phyloP scores from a whole-genome alignment of 1,284 basidiomycete genomes.

The Marasmius fiardii region DNA sequence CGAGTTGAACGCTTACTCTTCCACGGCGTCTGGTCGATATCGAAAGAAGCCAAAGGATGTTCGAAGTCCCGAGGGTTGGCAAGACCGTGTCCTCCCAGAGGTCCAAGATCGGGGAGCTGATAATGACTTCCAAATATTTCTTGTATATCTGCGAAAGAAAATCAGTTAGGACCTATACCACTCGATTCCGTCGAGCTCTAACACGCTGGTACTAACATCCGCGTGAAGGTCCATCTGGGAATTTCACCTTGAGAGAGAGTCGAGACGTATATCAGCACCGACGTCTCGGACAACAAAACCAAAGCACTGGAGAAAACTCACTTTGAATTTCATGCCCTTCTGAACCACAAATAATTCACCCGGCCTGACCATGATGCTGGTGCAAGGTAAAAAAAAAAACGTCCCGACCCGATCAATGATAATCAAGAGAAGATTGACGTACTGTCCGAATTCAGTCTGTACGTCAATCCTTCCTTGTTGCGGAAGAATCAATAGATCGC shows the following conservation, averaged over 20 bases:
- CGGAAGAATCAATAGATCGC: conserved; percentile 67
- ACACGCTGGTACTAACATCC: conserved; percentile 43
- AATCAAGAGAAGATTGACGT: conserved; percentile 19
- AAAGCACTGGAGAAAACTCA: conserved; percentile 17
- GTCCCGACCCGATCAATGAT: not conserved
- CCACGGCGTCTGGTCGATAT: conserved; percentile 59
- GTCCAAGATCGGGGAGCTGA: conserved; percentile 63
- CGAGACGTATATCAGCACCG: not conserved
- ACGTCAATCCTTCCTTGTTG: conserved; percentile 65
- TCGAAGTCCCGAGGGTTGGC: conserved; percentile 67
- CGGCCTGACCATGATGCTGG: conserved; percentile 57
- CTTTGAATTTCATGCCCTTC: conserved; percentile 65
- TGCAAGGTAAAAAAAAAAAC: not conserved
- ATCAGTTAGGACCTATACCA: conserved; percentile 10
- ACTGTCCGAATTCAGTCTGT: conserved; percentile 69
- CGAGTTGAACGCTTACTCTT: conserved; percentile 36
- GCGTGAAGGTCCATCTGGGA: conserved; percentile 55
- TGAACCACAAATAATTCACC: conserved; percentile 65
- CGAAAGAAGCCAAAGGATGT: conserved; percentile 58
- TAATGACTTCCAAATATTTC: conserved; percentile 66
- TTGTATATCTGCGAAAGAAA: conserved; percentile 40
- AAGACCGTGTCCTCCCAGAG: conserved; percentile 61
- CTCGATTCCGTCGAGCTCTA: too few relatives aligned
- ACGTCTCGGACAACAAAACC: not conserved
- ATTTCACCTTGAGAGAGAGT: conserved; percentile 37